phyloP scores from a whole-genome alignment of 225 moss, liverwort and hornwort species.

The Takakia lepidozioides region DNA sequence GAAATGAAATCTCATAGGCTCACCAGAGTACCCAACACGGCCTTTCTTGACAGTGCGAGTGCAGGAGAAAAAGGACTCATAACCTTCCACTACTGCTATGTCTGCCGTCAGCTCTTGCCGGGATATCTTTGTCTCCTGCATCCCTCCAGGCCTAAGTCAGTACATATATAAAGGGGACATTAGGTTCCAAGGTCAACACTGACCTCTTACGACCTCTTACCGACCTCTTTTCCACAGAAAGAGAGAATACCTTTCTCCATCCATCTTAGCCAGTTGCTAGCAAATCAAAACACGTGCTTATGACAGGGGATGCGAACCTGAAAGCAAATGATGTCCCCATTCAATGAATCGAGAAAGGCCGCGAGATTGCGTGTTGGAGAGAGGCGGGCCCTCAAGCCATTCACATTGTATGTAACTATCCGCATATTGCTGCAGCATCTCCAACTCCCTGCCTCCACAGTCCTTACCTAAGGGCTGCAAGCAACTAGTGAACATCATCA shows the following conservation, averaged over 20 bases:
- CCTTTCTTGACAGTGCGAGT: conserved; percentile 66
- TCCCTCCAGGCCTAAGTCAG: no score
- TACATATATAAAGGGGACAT: no score
- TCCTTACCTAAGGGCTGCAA: no score
- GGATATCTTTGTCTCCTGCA: conserved; percentile 75
- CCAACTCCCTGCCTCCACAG: neutral
- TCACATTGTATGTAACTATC: conserved; percentile 58
- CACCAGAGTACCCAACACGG: conserved; percentile 76
- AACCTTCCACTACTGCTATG: conserved; percentile 70
- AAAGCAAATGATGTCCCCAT: conserved; percentile 48
- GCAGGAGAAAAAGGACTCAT: conserved; percentile 96
- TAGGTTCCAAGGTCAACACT: no score
- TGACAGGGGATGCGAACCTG: no score
- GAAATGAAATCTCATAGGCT: no score
- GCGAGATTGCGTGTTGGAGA: conserved; percentile 39
- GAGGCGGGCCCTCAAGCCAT: conserved; percentile 57
- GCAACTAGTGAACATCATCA: no score
- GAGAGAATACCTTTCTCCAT: no score
- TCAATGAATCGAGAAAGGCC: conserved; percentile 41
- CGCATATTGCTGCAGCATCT: conserved; percentile 22
- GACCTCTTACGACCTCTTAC: no score
- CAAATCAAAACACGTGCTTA: no score
- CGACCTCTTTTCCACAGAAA: no score
- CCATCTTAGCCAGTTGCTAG: no score
- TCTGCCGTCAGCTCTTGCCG: conserved; percentile 87